Base-by-base conservation (phyloP, 768 basidiomycete species). In the Mycena rebaudengoi region DNA sequence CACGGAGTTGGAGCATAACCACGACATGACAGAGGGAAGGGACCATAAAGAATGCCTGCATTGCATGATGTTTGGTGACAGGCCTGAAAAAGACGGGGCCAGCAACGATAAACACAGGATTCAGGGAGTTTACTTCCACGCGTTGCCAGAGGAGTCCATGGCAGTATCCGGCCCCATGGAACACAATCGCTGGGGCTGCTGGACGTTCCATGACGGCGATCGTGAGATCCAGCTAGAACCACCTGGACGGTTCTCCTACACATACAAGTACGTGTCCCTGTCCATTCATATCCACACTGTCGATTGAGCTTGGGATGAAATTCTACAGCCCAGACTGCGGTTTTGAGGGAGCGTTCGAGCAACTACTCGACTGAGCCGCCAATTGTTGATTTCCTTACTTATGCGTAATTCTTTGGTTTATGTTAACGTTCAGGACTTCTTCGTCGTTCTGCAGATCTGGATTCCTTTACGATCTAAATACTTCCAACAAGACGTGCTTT, bases 341-440 rank as follows among this genome's bases (percentile, higher is more conserved):
- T 18, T 18, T 41, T 18, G 18, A 41, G 21, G 40, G 40, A 8
- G 40, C 40, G 7, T 41, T 41, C 16, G 40, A 13, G 21, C 40
- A 41, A 41, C 21, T 41, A 18, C 40, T 41, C 16, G 40, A 41
- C 40, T 41, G 40, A 41, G 40, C 40, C 40, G 18, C 40, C 16
- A 18, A 5, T 41, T 41, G 40, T 7, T 7, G 40, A 8, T 6
- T 41, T 10, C 40, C 6, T 18, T 41, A 20, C 16, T 41, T 41
- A 41, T 41, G 21, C 21, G 83, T 3, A 71, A 77, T 41, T n/a
- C 40, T 18, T 41, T 41, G n/a, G n/a, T n/a, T n/a, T n/a, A n/a
- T n/a, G n/a, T n/a, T n/a, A n/a, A n/a, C n/a, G n/a, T n/a, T n/a
- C n/a, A n/a, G n/a, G n/a, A n/a, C n/a, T n/a, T n/a, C n/a, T n/a